phyloP scores from a whole-genome alignment of 768 basidiomycete species.

The Filobasidium wieringae region DNA sequence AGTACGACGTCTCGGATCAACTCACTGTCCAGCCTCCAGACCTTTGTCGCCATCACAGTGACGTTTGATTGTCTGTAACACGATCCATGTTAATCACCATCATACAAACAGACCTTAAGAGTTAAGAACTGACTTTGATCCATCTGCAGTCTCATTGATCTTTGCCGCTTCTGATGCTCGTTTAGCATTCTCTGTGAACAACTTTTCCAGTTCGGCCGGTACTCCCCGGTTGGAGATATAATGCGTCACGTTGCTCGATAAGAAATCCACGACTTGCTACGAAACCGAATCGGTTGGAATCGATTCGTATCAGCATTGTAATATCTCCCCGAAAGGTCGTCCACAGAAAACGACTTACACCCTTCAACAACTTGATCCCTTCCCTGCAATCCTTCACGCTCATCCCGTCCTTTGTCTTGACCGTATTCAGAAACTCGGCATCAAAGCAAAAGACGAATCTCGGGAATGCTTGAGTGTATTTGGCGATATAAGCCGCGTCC shows the following conservation, averaged over 20 bases:
- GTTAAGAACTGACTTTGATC: too few species aligned
- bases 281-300: conserved; percentile 1
- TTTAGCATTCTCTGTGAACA: conserved; percentile 6
- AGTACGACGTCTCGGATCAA: background rate
- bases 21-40: conserved; percentile 59
- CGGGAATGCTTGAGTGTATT: conserved; percentile 77
- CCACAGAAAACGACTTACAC: conserved; percentile 51
- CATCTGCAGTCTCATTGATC: too few species aligned
- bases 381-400: conserved; percentile 44
- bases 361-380: conserved; percentile 58
- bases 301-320: background rate
- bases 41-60: conserved; percentile 56
- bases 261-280: conserved; percentile 77
- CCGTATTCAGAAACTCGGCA: conserved; percentile 20
- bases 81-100: too few species aligned
- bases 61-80: conserved; percentile 55
- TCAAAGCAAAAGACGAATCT: conserved; percentile 78
- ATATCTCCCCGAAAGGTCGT: background rate
- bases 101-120: too few species aligned
- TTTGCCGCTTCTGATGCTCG: background rate
- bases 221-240: conserved; percentile 50
- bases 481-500: conserved; percentile 56
- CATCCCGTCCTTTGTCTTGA: conserved; percentile 40
- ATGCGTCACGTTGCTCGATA: conserved; percentile 75
- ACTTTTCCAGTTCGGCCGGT: conserved; percentile 7